Base-by-base conservation (phyloP, 345 rosid genomes). In the Citrus sp. region DNA sequence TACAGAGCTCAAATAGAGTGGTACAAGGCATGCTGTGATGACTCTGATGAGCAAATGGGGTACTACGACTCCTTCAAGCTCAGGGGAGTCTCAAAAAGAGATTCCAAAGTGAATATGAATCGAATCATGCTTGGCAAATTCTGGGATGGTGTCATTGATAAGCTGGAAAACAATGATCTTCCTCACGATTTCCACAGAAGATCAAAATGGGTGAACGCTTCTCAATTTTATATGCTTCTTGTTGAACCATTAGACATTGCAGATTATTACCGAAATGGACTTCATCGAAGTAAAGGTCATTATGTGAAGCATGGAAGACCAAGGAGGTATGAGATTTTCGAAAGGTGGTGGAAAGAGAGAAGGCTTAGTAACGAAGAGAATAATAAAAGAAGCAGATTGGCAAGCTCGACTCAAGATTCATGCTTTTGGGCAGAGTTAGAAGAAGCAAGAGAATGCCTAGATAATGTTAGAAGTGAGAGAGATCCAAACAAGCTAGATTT, bases 351-450 rank as follows among this genome's bases (percentile, higher is more conserved):
- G 95, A 80, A 35, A 28, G 78, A 72, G 7, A 82, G 34, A 63
- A 7, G 34, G 2, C 74, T 18, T 22, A 56, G 51, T 0, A 68
- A 35, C 14, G 71, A 83, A 74, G 77, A 65, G 14, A 73, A 61
- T 70, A 73, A 64, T 30, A 63, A 14, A 40, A 82, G 98, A 74
- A 95, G 89, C 73, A 87, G 30, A 73, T 73, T 73, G 21, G 87
- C 99, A 0, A 82, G 92, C 79, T 28, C 83, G 49, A 96, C 98
- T 2, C 99, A 96, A 67, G 98, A 96, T 78, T 78, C 97, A 27
- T 88, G 92, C 75, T 96, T 96, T 68, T 92, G 99, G 99, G 98
- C 97, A 2, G 89, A 22, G 78, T 86, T 96, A 46, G 97, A 96
- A 86, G 92, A 91, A 83, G 97, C 95, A 6, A 83, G 85, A 79